Conservation (phyloP, 1,284 basidiomycete species). For the Malassezia arunalokei region DNA sequence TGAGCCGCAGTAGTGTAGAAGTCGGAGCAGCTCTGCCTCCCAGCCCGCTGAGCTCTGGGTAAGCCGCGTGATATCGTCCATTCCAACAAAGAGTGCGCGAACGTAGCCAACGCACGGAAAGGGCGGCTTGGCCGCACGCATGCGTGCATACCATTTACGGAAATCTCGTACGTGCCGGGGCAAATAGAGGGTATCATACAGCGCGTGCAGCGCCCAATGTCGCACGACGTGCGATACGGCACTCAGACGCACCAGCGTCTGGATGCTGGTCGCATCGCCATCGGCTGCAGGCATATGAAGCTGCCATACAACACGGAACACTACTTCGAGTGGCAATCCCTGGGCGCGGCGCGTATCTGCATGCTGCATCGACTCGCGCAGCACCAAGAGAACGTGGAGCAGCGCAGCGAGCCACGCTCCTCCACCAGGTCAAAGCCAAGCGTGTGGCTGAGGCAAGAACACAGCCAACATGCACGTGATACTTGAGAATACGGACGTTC, state of each 20-base stretch:
- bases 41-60: slow-evolving; percentile 39
- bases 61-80: slow-evolving; percentile 36
- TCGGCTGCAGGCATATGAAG: slow-evolving; percentile 20
- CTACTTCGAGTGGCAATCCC: slow-evolving; percentile 29
- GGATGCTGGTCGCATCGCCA: slow-evolving; percentile 22
- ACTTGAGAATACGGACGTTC: too few species aligned
- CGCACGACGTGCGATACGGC: slow-evolving; percentile 24
- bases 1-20: slow-evolving; percentile 37
- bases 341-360: slow-evolving; percentile 2
- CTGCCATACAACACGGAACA: slow-evolving; percentile 21
- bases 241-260: slow-evolving; percentile 25
- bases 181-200: slow-evolving; percentile 32
- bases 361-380: background rate
- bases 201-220: slow-evolving; percentile 27
- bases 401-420: too few species aligned
- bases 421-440: too few species aligned
- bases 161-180: slow-evolving; percentile 42
- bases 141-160: slow-evolving; percentile 32
- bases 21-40: slow-evolving; percentile 36
- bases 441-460: too few species aligned
- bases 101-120: slow-evolving; percentile 31
- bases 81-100: slow-evolving; percentile 25
- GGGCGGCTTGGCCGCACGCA: slow-evolving; percentile 26
- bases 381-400: too few species aligned
- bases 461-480: too few species aligned